Base-by-base conservation (phyloP, 148 eudicot species). In the Beta vulgaris region DNA sequence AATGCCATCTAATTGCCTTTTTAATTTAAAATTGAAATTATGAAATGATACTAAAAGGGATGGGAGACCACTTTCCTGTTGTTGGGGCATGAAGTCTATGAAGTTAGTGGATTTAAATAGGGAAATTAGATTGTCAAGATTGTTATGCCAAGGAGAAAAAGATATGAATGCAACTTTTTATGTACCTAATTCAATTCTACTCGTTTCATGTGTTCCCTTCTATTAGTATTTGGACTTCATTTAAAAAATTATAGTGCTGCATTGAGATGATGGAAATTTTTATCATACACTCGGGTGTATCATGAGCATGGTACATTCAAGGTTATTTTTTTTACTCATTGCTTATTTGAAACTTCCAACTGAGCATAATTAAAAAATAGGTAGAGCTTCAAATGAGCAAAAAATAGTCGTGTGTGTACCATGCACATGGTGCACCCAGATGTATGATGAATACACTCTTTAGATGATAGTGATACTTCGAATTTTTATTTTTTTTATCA, bases 1-100 rank as follows among this genome's bases (percentile, higher is more conserved):
- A 42, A 76, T 72, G 61, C 43, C 39, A 83, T 83, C 77, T 66
- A 21, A 63, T 61, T 80, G 69, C 73, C 62, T 75, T 86, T 85
- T 69, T 75, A 76, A 67, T 49, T 71, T 64, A 35, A 63, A 70
- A 43, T 48, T 25, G 31, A 25, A 71, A 42, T 37, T 57, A 36
- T 29, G 39, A 66, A 67, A 71, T 61, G 3, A 37, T 10, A 16
- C 2, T 61, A 83, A 88, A 88, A 80, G 84, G 79, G 83, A 84
- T 78, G 73, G 72, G 77, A 80, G 85, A 83, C 85, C 90, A 82
- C 86, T 87, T 90, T 86, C 65, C 82, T 85, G 69, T 90, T 88
- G 89, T 87, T 86, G 87, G 86, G 82, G 82, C 88, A 78, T 80
- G 57, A 88, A 90, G 90, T 92, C 95, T 85, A 84, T 23, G 65